Evolutionary conservation across 1,284 basidiomycete species (phyloP).

Genomic region (Macrocybe sp.): DNA sequence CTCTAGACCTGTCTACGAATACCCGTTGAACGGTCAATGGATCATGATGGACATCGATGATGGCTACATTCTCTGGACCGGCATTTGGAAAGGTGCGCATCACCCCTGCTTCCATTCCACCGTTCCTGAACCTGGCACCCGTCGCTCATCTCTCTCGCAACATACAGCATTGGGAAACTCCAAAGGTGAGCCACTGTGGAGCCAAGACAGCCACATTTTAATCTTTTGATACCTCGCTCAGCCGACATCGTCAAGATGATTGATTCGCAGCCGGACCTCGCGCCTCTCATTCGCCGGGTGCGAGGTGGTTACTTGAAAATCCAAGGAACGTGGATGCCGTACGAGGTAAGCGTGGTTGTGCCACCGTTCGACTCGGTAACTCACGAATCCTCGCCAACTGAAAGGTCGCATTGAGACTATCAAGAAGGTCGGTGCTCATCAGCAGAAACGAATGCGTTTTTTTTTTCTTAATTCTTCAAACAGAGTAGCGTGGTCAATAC

Average conservation of each 20-base stretch:
- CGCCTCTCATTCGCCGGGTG: conserved; percentile 72
- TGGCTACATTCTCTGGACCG: conserved; percentile 83
- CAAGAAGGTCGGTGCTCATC: conserved; percentile 54
- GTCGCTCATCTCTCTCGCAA: conserved; percentile 3
- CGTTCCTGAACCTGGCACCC: not conserved
- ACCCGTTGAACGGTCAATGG: conserved; percentile 83
- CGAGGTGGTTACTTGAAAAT: conserved; percentile 86
- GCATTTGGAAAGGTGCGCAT: conserved; percentile 78
- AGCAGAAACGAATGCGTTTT: conserved; percentile 7
- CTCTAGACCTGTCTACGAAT: conserved; percentile 77
- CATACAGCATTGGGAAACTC: conserved; percentile 72
- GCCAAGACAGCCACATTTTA: conserved; percentile 9
- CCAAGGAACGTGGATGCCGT: conserved; percentile 88
- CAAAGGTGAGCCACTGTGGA: conserved; percentile 50
- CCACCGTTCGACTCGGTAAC: not conserved
- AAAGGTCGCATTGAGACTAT: conserved; percentile 70
- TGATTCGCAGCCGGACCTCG: conserved; percentile 82
- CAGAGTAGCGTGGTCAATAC: conserved; percentile 86
- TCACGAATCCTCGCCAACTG: conserved; percentile 4
- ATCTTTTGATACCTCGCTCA: conserved; percentile 22
- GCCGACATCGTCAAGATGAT: conserved; percentile 88
- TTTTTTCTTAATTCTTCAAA: conserved; percentile 13
- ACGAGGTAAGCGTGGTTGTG: conserved; percentile 49
- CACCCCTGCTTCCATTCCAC: not conserved
- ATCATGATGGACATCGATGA: conserved; percentile 92